Percentiles rank a stretch among this genome's conserved stretches.
These are phyloP conservation scores for Ganoderma lucidum DNA, from an alignment of 1,284 basidiomycete genomes.

Conservation along the genomic window DNA sequence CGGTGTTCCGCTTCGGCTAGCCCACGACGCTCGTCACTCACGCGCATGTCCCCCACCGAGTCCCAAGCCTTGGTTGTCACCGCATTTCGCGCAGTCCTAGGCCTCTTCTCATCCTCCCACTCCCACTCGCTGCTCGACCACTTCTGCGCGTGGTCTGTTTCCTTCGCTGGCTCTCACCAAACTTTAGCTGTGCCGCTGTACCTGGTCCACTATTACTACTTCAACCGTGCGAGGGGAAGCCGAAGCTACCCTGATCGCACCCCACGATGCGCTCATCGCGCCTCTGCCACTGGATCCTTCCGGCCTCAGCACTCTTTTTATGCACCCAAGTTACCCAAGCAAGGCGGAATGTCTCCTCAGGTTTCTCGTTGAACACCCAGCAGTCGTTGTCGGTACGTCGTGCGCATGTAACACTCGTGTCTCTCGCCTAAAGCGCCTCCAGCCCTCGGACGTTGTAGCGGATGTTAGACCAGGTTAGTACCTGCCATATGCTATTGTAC, in stretches of 20 bases:
- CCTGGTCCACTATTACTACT: conserved; percentile 13
- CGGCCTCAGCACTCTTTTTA: conserved; percentile 24
- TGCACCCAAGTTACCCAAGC: conserved; percentile 14
- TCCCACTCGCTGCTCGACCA: neutral
- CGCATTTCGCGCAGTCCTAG: neutral
- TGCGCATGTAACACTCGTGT: neutral
- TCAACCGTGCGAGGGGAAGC: conserved; percentile 24
- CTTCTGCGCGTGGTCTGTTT: conserved; percentile 1
- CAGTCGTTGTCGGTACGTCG: conserved; percentile 27
- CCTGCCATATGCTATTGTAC: neutral
- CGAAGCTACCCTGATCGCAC: conserved; percentile 13
- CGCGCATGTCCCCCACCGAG: neutral
- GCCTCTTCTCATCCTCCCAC: neutral
- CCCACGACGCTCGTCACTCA: neutral
- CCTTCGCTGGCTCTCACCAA: neutral
- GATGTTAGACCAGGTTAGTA: conserved; percentile 32
- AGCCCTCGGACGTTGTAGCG: conserved; percentile 34
- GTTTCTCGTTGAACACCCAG: conserved; percentile 23
- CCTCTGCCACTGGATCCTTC: conserved; percentile 23
- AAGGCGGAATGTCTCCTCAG: conserved; percentile 20
- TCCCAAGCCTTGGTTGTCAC: conserved; percentile 3
- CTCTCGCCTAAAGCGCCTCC: neutral
- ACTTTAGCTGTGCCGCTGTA: conserved; percentile 16
- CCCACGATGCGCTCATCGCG: conserved; percentile 27
- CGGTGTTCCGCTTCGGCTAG: neutral